Base-by-base conservation (phyloP, 768 basidiomycete genomes). In the Coprinellus micaceus region DNA sequence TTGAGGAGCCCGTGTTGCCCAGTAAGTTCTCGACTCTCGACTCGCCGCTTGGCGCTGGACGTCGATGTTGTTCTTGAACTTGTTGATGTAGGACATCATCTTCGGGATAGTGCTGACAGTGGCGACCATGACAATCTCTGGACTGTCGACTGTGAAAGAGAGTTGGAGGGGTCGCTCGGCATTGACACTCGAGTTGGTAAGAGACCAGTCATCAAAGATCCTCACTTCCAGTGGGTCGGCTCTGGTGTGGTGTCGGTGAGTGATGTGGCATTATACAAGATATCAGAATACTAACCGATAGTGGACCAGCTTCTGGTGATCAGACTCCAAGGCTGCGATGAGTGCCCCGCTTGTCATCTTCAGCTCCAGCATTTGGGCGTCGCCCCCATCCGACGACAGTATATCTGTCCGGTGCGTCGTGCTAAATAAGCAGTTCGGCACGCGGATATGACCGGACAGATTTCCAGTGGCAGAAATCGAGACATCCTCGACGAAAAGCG, bases 181-280 rank as follows among this genome's bases (percentile, higher is more conserved):
- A 36, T 76, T 66, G n/a, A 69, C 60, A 44, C 67, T 61, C 4
- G 77, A 60, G 17, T 75, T 74, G 41, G 78, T 74, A 43, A 71
- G 70, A 3, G 86, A 82, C 93, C 93, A 95, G 65, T 95, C 90
- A 60, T 95, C 93, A 61, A 76, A 83, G 51, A 93, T 83, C 53
- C 81, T 81, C 46, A 93, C 77, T 60, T 82, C 76, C 30, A 94
- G 69, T 1, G 93, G 93, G 63, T 93, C 88, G 26, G 90, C 87
- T 22, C 91, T 91, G 58, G 22, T 51, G 58, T 58, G 48, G 10
- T 49, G 43, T 52, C 21, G 44, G 21, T 58, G 28, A 22, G 49
- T 39, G 29, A 57, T 21, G 3, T 50, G 12, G 43, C 28, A 25
- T 36, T 22, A 10, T 43, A 26, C 28, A 1, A 26, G 43, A 52